Evolutionary conservation across 345 rosid genomes (phyloP), one percentile per base, ranked within the genome.

Genomic region (Theobroma cacao): DNA sequence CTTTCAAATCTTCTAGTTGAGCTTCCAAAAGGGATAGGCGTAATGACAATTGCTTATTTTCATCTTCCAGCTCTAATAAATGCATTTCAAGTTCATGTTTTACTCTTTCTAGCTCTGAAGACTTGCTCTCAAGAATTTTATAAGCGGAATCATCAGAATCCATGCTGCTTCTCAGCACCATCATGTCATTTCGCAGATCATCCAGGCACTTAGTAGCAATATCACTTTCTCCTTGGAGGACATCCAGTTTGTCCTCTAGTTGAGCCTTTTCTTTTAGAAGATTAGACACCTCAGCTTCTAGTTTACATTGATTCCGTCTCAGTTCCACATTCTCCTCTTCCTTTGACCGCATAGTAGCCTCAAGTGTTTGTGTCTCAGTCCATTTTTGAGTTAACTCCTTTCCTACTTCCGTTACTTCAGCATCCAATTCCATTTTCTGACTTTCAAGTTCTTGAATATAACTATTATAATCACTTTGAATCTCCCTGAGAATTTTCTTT

Each of bases 71-170:
- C 43, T 80, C 82, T 40, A 82, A 59, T 79, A 83, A 55, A 22
- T 67, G 85, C 14, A 66, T 47, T 69, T 87, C 80, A 64, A 81
- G 60, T 72, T 87, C 85, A 7, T 30, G 62, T 31, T 83, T 85
- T 43, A 31, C 77, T 7, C 48, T 80, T 79, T 85, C 88, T 33
- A 80, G 73, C 73, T 82, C 88, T 5, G 81, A 84, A 72, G 83
- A 78, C 76, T 83, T 85, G 81, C 65, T 77, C 53, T 85, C 86
- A n/a, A 87, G 88, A 50, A 13, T 69, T 45, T 67, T 82, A 56
- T 85, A 82, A n/a, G 82, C 84, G 2, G 88, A 85, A 75, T 84
- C 86, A 76, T 84, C 85, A 52, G 84, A 78, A 60, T 85, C 80
- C 45, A 86, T 66, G 38, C 79, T 78, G 68, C 83, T 65, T 71